Evolutionary conservation across 2,329 filamentous ascomycete species (phyloP), one percentile per base, ranked within the genome.

Genomic region (Aspergillus cejpii): DNA sequence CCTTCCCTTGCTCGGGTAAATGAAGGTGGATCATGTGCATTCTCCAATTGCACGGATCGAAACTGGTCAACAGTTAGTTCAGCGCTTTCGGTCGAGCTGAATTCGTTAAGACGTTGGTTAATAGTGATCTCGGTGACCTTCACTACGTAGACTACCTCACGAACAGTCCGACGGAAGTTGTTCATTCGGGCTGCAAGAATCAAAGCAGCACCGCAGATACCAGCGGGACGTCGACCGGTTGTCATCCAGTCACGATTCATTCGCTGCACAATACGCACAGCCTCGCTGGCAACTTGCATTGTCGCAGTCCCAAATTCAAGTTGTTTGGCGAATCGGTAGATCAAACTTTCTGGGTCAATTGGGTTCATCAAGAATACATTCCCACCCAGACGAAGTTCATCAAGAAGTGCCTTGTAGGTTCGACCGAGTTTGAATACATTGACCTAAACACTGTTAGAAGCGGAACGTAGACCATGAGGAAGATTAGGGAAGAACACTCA

Each of bases 191-290:
- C 91, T 5, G 92, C 92, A 64, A 98, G 84, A 49, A 98, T 86
- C 38, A 98, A 78, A 54, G 90, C 94, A 10, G 92, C 92, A 50
- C 92, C 92, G 64, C 90, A 96, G 43, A 97, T 84, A 54, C 92
- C 92, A 5, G 91, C 91, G 12, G 92, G 92, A 31, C 92, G 84
- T 59, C 92, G 85, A 57, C 92, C 92, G 63, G 90, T 88, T 37
- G 90, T 84, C 80, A 98, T 97, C 90, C 92, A 97, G 69, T 98
- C 92, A 43, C 87, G 78, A 53, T 87, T 90, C 92, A 98, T 97
- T 50, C 92, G 84, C 64, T 85, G 83, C 44, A 95, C 83, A 41
- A 98, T 84, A 43, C 85, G 82, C 44, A 90, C 83, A 5, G 92
- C 92, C 59, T 96, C 89, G 55, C 86, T 81, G 33, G 89, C 90